A percentile compares a stretch with the other conserved stretches of the same genome.
phyloP scores from a whole-genome alignment of 2,329 filamentous ascomycete genomes.

The Incumbomyces delicatus region DNA sequence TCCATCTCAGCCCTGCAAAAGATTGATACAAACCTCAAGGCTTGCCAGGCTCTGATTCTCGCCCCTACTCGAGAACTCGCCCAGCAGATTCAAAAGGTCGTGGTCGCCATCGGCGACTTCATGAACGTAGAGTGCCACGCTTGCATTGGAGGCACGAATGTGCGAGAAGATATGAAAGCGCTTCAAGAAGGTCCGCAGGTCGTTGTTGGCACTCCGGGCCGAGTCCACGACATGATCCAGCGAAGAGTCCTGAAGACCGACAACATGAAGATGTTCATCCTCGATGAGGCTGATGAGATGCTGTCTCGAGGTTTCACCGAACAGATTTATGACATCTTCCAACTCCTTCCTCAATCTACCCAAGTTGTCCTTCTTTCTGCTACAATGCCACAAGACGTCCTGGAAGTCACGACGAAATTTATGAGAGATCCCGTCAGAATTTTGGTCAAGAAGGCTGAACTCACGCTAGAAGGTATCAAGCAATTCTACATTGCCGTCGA shows the following conservation, averaged over 20 bases:
- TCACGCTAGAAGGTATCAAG: slow-evolving; percentile 99
- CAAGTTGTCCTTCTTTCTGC: slow-evolving; percentile 97
- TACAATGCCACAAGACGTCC: slow-evolving; percentile 97
- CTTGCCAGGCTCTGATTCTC: slow-evolving; percentile 95
- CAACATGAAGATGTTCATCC: slow-evolving; percentile 98
- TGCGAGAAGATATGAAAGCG: slow-evolving; percentile 97
- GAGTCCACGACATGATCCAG: slow-evolving; percentile 99
- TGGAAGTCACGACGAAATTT: slow-evolving; percentile 99
- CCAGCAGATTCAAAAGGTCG: slow-evolving; percentile 99
- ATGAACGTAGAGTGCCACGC: slow-evolving; percentile 99
- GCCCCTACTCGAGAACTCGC: slow-evolving; percentile 97
- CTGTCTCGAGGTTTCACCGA: slow-evolving; percentile 98
- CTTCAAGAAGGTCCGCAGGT: slow-evolving; percentile 93
- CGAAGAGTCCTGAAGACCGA: slow-evolving; percentile 95
- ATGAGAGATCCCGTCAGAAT: slow-evolving; percentile 99
- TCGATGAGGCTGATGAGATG: slow-evolving; percentile 99
- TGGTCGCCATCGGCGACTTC: slow-evolving; percentile 97
- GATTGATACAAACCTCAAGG: slow-evolving; percentile 89
- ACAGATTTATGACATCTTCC: slow-evolving; percentile 99
- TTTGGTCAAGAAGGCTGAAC: slow-evolving; percentile 98
- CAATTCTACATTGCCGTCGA: slow-evolving; percentile 99
- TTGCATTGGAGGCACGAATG: slow-evolving; percentile 96
- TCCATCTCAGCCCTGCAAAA: slow-evolving; percentile 98
- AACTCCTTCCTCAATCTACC: slow-evolving; percentile 92
- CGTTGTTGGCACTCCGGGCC: slow-evolving; percentile 93